Percentiles rank a stretch among this genome's conserved stretches.
Conservation (phyloP, 2,329 filamentous ascomycete species). For the Colletotrichum viniferum region DNA sequence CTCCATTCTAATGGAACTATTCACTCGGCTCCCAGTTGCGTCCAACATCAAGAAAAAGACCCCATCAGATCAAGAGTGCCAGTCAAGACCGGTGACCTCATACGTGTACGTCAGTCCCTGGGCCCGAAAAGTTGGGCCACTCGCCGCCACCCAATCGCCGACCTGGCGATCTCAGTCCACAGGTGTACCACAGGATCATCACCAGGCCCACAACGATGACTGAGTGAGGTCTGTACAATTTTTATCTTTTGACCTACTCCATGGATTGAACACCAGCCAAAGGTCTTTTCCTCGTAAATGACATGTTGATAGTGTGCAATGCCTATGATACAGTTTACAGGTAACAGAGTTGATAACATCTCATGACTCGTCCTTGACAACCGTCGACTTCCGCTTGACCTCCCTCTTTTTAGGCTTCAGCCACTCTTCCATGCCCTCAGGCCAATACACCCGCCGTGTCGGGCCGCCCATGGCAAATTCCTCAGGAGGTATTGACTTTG, state of each 20-base stretch:
- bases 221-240: not conserved
- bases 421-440: slow-evolving; percentile 88
- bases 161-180: not conserved
- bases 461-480: slow-evolving; percentile 88
- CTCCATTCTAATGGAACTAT: not conserved
- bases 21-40: not conserved
- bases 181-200: not conserved
- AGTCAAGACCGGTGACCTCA: not conserved
- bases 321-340: not conserved
- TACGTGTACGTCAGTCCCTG: not conserved
- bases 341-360: not conserved
- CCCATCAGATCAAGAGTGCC: not conserved
- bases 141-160: not conserved
- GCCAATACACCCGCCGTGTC: slow-evolving; percentile 87
- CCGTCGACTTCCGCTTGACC: slow-evolving; percentile 57
- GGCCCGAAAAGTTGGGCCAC: not conserved
- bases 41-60: not conserved
- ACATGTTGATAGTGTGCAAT: not conserved
- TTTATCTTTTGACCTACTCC: not conserved
- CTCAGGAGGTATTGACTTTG: slow-evolving; percentile 61
- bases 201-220: not conserved
- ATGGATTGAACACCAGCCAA: not conserved
- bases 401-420: slow-evolving; percentile 79
- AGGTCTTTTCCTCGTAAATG: not conserved
- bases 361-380: slow-evolving; percentile 29